Evolutionary conservation across 2,329 filamentous ascomycete species (phyloP).

Genomic region (Fusarium sarcochroum): DNA sequence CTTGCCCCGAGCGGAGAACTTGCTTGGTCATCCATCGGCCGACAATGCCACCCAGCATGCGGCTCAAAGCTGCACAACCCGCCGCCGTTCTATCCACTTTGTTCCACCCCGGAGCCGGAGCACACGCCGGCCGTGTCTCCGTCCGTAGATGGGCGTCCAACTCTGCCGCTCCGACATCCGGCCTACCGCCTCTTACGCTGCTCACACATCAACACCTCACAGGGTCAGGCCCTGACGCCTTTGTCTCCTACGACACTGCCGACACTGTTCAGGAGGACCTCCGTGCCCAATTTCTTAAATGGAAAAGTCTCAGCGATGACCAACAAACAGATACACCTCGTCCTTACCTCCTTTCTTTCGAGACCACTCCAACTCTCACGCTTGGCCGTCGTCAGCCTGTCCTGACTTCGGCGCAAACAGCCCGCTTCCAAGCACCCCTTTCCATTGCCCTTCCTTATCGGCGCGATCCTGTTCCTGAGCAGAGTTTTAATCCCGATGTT

Average conservation of each 20-base stretch:
- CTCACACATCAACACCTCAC: conserved; percentile 52
- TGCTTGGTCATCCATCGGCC: not conserved
- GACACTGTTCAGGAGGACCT: conserved; percentile 53
- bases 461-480: conserved; percentile 48
- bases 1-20: not conserved
- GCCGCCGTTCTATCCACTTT: conserved; percentile 33
- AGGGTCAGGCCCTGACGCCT: conserved; percentile 33
- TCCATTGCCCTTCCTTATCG: conserved; percentile 46
- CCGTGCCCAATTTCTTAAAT: conserved; percentile 53
- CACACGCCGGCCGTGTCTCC: conserved; percentile 5
- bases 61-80: conserved; percentile 18
- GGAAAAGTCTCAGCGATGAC: conserved; percentile 50
- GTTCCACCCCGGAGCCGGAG: conserved; percentile 21
- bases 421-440: conserved; percentile 60
- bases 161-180: conserved; percentile 3
- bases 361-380: conserved; percentile 87
- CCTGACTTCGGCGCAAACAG: conserved; percentile 62
- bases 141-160: conserved; percentile 26
- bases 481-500: conserved; percentile 69
- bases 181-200: conserved; percentile 41
- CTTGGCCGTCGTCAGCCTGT: conserved; percentile 83
- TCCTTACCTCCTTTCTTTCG: conserved; percentile 85
- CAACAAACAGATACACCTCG: conserved; percentile 61
- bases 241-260: conserved; percentile 53
- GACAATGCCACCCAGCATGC: conserved; percentile 25